phyloP scores from a whole-genome alignment of 1,139 yeast species.

The Arxiozyma heterogenica region DNA sequence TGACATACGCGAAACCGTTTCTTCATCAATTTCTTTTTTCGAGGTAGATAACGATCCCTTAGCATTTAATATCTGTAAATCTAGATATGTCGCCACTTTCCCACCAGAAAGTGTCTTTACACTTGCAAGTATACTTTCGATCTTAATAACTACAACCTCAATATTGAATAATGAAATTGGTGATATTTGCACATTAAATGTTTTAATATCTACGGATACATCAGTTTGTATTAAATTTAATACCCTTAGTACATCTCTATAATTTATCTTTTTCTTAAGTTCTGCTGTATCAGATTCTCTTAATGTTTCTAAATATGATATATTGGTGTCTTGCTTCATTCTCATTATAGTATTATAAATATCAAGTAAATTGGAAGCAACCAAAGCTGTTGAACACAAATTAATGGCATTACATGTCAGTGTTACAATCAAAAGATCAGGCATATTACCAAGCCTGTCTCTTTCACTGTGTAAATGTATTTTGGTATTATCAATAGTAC shows the following conservation, averaged over 20 bases:
- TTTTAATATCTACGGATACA: constrained; percentile 50
- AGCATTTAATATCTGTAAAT: constrained; percentile 50
- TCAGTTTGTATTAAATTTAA: constrained; percentile 41
- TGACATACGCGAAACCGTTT: constrained; percentile 37
- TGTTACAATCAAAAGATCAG: constrained; percentile 55
- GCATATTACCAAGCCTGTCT: constrained; percentile 37
- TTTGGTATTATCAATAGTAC: constrained; percentile 41
- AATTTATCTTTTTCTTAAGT: constrained; percentile 11
- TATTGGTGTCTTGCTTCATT: constrained; percentile 62
- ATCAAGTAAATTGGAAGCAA: constrained; percentile 75
- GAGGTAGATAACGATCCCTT: constrained; percentile 55
- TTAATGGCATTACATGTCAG: constrained; percentile 49
- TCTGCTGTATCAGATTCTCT: constrained; percentile 25
- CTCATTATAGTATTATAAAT: constrained; percentile 63
- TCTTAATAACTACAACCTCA: constrained; percentile 57
- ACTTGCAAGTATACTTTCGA: constrained; percentile 51
- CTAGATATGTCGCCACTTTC: constrained; percentile 38
- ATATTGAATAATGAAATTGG: constrained; percentile 71
- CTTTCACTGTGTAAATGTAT: constrained; percentile 63
- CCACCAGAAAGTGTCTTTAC: constrained; percentile 45
- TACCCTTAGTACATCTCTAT: constrained; percentile 21
- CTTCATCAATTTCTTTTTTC: constrained; percentile 39
- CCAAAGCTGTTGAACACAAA: constrained; percentile 67
- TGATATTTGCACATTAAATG: constrained; percentile 52
- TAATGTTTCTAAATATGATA: constrained; percentile 63